Evolutionary conservation across 257 asterid species (phyloP), one percentile per base, ranked within the genome.

Genomic region (Rubia yunnanensis): DNA sequence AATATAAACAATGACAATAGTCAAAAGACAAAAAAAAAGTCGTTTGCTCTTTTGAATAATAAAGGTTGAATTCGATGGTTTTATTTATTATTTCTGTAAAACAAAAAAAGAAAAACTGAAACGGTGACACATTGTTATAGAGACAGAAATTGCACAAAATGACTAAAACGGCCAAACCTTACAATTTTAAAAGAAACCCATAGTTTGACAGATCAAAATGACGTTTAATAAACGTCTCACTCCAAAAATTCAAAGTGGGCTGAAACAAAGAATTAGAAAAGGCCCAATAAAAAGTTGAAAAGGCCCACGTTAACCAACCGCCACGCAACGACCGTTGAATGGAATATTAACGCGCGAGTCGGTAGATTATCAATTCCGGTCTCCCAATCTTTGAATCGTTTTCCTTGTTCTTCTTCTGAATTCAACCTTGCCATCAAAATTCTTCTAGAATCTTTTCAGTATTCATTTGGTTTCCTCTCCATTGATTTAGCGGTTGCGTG

Each of bases 261-360:
- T 15, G 5, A 17, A 44, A 17, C 52, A 15, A 4, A 11, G 52
- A 5, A 44, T 17, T 5, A n/a, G 52, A 17, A 3, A 14, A 15
- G 13, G 52, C 27, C 57, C 57, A 22, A 54, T 10, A 22, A 17
- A 54, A 54, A n/a, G n/a, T n/a, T n/a, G 32, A 54, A 54, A 54
- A 3, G 60, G 32, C 60, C 60, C 14, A 50, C 52, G 17, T 44
- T 44, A 15, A 44, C 46, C 48, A 28, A 32, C 64, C 32, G 15
- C 44, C 41, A 34, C 55, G 63, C 69, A 35, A 70, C 34, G 63
- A 70, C 74, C 57, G 69, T 70, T 70, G 74, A 70, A 65, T 67
- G 30, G 65, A 56, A 56, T 17, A 44, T 44, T 44, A 36, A 70
- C 63, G 20, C 27, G 68, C 41, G 69, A 63, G 49, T 28, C 53